Base-by-base conservation (phyloP, 345 rosid genomes). In the Salix exigua region DNA sequence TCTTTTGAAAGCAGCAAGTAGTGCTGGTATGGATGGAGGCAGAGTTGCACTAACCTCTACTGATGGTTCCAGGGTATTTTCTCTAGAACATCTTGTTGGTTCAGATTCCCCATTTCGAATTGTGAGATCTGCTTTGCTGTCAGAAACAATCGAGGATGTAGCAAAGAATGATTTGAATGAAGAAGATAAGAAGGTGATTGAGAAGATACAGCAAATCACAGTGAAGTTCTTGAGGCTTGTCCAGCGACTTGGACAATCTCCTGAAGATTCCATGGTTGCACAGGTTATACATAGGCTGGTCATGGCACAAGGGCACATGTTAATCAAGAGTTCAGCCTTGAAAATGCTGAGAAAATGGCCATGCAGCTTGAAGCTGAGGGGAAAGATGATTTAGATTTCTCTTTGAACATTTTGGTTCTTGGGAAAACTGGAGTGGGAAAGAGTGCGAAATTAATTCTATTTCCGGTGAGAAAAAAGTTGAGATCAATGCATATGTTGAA, bases 341-440 rank as follows among this genome's bases (percentile, higher is more conserved):
- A 82, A 76, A 66, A 82, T 44, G 83, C 89, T 13, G 73, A 78
- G 84, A 81, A 37, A 62, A 73, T 77, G 74, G 85, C 85, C 13
- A 53, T 53, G 76, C 76, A 88, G 81, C 86, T 79, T 50, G 90
- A 85, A 84, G 83, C 73, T 50, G 86, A 84, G 72, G 74, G 83
- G 28, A 75, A 81, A 72, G 82, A 70, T 68, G 79, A 82, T 72
- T 72, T 80, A 16, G 86, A 88, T 71, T 89, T 91, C 74, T 86
- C 86, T 74, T 77, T 91, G 85, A 90, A 83, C 72, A 77, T 92
- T 76, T 70, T 92, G 79, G 91, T 91, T 79, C 80, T 94, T 0
- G 97, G 98, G 73, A 94, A 91, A 89, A 81, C 90, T 5, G 96
- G 98, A 6, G 97, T 91, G 3, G 94, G 98, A 66, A 94, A 92